Percentiles rank a stretch among this genome's conserved stretches.
Conservation (phyloP, 345 rosid species). For the Syzygium aromaticum region DNA sequence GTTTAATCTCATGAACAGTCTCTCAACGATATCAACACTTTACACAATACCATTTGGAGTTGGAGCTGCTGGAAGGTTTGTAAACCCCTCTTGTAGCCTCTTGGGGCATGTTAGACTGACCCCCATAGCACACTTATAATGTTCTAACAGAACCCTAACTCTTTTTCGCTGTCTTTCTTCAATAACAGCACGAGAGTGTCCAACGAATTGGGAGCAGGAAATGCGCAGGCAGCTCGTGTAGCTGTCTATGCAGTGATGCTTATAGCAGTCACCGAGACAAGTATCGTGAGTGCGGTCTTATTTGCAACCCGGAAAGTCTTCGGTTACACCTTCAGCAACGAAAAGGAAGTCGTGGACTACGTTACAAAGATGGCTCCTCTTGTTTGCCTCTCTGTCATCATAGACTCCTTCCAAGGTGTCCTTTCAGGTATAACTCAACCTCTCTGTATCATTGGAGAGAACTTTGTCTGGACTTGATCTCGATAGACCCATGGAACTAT, state of each 20-base stretch:
- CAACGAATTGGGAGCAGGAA: constrained; percentile 79
- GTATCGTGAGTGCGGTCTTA: constrained; percentile 28
- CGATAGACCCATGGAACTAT: not conserved
- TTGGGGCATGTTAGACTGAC: not conserved
- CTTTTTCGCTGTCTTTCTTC: not conserved
- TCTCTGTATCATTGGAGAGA: not conserved
- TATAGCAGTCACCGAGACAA: constrained; percentile 25
- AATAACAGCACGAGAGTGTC: constrained; percentile 66
- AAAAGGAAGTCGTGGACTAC: constrained; percentile 55
- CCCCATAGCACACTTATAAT: not conserved
- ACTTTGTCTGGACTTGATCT: not conserved
- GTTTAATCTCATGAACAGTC: constrained; percentile 21
- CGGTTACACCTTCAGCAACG: constrained; percentile 65
- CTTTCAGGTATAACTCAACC: constrained; percentile 44
- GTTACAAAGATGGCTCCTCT: constrained; percentile 71
- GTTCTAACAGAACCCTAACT: not conserved
- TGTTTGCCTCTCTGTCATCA: constrained; percentile 44
- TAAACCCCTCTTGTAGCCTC: not conserved
- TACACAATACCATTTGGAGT: constrained; percentile 50
- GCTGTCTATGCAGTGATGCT: constrained; percentile 36
- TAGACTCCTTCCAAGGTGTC: constrained; percentile 54
- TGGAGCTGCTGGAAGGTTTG: constrained; percentile 61
- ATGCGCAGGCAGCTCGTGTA: constrained; percentile 31
- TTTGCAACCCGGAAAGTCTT: constrained; percentile 34
- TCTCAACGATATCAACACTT: constrained; percentile 41